Evolutionary conservation across 73 alveolate species (phyloP).

Genomic region (Paramecium sonneborni): DNA sequence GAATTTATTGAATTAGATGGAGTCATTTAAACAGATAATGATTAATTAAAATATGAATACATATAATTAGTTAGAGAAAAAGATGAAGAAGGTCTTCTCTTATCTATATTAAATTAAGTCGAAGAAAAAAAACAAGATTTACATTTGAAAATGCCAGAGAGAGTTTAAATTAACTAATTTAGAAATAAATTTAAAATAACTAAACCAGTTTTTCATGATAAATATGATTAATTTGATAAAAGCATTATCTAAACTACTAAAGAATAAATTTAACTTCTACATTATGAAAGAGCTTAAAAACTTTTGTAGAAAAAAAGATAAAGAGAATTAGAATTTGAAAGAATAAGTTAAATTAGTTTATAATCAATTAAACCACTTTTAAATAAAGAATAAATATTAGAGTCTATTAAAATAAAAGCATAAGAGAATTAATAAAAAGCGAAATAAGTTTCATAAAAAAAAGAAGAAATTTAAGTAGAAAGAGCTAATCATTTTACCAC

Average conservation of each 20-base stretch:
- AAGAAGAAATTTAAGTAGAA: neutral
- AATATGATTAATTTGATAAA: slow-evolving; percentile 1
- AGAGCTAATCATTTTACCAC: neutral
- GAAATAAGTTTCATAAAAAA: neutral
- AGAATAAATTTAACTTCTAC: neutral
- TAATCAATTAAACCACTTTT: neutral
- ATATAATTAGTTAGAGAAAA: neutral
- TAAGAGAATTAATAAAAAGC: neutral
- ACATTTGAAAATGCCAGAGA: neutral
- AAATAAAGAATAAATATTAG: neutral
- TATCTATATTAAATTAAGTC: neutral
- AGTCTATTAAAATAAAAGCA: neutral
- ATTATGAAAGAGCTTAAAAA: neutral
- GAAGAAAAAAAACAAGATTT: neutral
- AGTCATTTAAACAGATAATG: neutral
- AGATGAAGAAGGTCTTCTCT: neutral
- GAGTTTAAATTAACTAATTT: neutral
- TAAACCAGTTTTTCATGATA: neutral
- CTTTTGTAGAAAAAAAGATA: neutral
- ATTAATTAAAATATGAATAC: neutral
- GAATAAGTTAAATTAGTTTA: neutral
- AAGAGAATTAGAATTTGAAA: neutral
- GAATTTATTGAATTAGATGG: neutral
- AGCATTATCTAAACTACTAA: neutral
- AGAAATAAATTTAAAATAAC: neutral